Conservation (phyloP, 768 basidiomycete genomes). For the Favolaschia claudopus region DNA sequence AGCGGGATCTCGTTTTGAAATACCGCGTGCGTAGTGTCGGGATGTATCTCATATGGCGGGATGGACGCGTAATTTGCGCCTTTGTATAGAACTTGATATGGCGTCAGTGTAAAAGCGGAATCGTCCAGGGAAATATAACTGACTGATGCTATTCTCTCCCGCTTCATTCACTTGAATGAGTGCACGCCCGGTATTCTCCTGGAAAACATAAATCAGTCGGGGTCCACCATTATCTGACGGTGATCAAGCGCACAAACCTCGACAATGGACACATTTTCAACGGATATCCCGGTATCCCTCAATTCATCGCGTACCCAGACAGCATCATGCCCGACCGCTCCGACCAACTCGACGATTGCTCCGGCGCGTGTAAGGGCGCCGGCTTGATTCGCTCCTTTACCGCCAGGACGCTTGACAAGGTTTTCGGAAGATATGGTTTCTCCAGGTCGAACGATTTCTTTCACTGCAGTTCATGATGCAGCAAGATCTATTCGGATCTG, state of each 20-base stretch:
- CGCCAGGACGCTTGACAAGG: conserved; percentile 60
- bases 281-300: conserved; percentile 47
- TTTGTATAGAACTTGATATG: conserved; percentile 56
- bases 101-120: neutral
- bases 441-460: conserved; percentile 60
- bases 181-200: conserved; percentile 65
- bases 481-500: neutral
- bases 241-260: conserved; percentile 38
- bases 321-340: conserved; percentile 63
- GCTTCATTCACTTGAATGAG: conserved; percentile 64
- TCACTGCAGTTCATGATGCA: conserved; percentile 44
- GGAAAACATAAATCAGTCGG: neutral
- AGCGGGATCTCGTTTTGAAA: conserved; percentile 67
- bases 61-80: conserved; percentile 61
- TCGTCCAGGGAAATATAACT: conserved; percentile 22
- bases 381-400: conserved; percentile 73
- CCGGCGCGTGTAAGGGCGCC: conserved; percentile 63
- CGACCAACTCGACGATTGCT: conserved; percentile 55
- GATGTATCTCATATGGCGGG: conserved; percentile 40
- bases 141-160: conserved; percentile 72
- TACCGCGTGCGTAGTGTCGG: conserved; percentile 56
- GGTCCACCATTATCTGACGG: neutral
- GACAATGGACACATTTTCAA: conserved; percentile 45
- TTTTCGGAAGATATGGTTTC: conserved; percentile 64
- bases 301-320: conserved; percentile 53